Evolutionary conservation across 306 rosid species (phyloP).

Genomic region (Morella rubra): DNA sequence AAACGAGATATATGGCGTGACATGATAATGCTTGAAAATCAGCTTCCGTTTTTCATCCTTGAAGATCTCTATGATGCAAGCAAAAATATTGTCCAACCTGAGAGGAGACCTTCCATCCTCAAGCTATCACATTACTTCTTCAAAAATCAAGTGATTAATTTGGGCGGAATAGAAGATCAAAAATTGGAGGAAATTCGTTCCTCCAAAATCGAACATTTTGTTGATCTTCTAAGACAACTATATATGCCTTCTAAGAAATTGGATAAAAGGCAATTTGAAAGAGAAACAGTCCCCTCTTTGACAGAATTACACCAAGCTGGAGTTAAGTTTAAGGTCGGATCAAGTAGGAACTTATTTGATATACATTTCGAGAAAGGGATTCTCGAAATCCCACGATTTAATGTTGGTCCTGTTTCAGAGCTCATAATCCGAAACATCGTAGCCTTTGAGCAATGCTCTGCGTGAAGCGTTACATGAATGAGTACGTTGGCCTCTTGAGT

Average conservation of each 20-base stretch:
- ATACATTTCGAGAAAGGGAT: constrained; percentile 21
- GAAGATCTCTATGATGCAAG: constrained; percentile 21
- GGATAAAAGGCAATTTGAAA: background rate
- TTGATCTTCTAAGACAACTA: constrained; percentile 31
- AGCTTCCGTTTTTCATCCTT: constrained; percentile 46
- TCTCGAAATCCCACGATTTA: constrained; percentile 33
- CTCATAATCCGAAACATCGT: no score
- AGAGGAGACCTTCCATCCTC: background rate
- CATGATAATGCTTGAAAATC: constrained; percentile 50
- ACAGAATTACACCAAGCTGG: constrained; percentile 32
- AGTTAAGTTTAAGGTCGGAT: constrained; percentile 20
- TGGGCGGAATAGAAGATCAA: background rate
- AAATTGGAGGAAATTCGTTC: background rate
- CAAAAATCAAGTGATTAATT: background rate
- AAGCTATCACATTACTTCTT: constrained; percentile 29
- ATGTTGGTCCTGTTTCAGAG: background rate
- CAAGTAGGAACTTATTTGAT: constrained; percentile 10
- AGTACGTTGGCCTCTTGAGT: constrained; percentile 24
- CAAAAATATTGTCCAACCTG: background rate
- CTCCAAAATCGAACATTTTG: constrained; percentile 30
- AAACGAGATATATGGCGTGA: constrained; percentile 34
- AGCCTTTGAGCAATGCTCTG: constrained; percentile 25
- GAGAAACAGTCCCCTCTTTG: constrained; percentile 19
- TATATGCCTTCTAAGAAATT: constrained; percentile 26
- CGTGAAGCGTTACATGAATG: background rate